A percentile compares a stretch with the other conserved stretches of the same genome.
Evolutionary conservation across 192 early-diverging fungal species (phyloP).

Genomic region (Linnemannia exigua): DNA sequence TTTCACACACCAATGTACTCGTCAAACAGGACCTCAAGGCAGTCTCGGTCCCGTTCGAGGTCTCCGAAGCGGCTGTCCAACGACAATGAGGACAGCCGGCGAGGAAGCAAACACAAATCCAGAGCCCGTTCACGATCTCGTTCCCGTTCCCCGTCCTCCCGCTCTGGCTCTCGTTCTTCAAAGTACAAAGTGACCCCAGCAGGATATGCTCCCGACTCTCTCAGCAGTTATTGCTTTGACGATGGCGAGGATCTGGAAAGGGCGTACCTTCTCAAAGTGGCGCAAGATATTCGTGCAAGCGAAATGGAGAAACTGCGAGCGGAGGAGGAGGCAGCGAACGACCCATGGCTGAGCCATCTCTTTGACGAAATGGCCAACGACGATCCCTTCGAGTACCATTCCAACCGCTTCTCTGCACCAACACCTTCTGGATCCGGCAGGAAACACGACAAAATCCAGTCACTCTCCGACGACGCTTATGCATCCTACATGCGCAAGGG

Average conservation of each 20-base stretch:
- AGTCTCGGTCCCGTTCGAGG: slow-evolving; percentile 18
- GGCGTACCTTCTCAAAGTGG: background rate
- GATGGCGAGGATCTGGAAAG: background rate
- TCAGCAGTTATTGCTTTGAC: background rate
- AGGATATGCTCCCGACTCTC: slow-evolving; percentile 4
- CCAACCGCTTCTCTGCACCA: slow-evolving; percentile 4
- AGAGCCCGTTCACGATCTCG: slow-evolving; percentile 4
- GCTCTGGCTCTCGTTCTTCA: background rate
- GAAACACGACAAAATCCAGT: slow-evolving; percentile 7
- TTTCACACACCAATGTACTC: background rate
- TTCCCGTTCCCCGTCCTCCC: background rate
- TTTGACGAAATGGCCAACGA: slow-evolving; percentile 41
- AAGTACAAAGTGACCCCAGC: slow-evolving; percentile 22
- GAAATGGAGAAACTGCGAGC: slow-evolving; percentile 3
- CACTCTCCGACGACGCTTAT: slow-evolving; percentile 27
- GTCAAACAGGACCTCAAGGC: background rate
- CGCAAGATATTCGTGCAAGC: background rate
- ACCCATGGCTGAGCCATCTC: slow-evolving; percentile 25
- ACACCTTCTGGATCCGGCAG: background rate
- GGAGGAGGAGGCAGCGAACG: background rate
- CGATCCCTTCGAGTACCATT: slow-evolving; percentile 30
- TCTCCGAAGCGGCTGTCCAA: slow-evolving; percentile 9
- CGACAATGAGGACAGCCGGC: background rate
- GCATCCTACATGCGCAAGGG: slow-evolving; percentile 39
- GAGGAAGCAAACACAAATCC: background rate